phyloP scores from a whole-genome alignment of 208 protist species.

The Trichomonas gallinae region DNA sequence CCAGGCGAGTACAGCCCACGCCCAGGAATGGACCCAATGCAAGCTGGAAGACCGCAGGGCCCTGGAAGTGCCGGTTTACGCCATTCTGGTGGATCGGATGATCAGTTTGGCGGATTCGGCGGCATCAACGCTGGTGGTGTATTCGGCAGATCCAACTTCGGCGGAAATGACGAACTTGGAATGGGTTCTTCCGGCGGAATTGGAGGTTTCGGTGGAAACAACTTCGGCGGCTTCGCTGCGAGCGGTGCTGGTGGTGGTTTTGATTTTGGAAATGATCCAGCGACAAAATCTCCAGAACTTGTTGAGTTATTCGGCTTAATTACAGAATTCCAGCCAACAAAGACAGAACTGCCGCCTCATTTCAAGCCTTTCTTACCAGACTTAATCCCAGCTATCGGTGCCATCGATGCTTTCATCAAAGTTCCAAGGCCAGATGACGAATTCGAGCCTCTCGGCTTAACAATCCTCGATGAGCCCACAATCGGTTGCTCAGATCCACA shows the following conservation, averaged over 20 bases:
- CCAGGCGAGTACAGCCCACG: not conserved
- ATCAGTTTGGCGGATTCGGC: not conserved
- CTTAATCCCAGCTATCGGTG: conserved; percentile 51
- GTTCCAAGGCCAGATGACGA: conserved; percentile 39
- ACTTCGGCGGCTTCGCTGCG: not conserved
- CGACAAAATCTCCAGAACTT: not conserved
- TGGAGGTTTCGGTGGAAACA: not conserved
- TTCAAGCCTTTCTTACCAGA: conserved; percentile 11
- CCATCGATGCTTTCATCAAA: conserved; percentile 88
- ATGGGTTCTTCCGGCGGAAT: not conserved
- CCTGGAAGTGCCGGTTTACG: not conserved
- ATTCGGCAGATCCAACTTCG: not conserved
- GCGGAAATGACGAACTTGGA: not conserved
- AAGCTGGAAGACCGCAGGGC: not conserved
- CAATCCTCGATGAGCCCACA: not conserved
- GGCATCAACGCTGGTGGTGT: not conserved
- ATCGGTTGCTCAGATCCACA: not conserved
- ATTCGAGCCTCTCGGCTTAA: not conserved
- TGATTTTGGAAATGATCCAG: not conserved
- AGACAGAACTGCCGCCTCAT: not conserved
- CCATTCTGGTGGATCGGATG: not conserved
- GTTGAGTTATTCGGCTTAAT: not conserved
- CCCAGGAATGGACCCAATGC: not conserved
- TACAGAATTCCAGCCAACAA: not conserved
- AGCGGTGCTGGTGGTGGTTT: not conserved